Percentiles rank a stretch among this genome's conserved stretches.
These are phyloP conservation scores for Wickerhamiella dianesei DNA, from an alignment of 805 yeast genomes.

Conservation along the genomic window DNA sequence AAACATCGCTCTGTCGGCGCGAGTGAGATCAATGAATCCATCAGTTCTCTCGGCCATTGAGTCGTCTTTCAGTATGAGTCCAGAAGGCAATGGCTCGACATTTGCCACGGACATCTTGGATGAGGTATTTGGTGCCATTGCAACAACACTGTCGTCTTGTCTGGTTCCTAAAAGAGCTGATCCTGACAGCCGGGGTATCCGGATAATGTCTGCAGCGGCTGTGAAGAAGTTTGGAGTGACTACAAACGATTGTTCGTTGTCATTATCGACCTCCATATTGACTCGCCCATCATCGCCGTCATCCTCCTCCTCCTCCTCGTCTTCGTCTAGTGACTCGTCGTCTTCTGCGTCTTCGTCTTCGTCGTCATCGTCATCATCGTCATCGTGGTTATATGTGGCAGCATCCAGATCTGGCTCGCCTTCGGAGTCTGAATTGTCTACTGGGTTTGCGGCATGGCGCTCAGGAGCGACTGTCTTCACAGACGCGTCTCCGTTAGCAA, in stretches of 20 bases:
- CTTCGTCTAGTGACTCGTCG: neutral
- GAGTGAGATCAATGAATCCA: neutral
- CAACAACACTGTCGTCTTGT: no score
- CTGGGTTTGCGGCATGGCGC: no score
- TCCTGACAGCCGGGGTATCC: neutral
- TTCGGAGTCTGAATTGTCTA: neutral
- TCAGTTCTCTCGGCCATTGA: neutral
- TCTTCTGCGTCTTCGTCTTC: constrained; percentile 1
- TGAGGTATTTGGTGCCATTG: neutral
- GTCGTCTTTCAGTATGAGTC: neutral
- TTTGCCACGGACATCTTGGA: no score
- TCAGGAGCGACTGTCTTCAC: no score
- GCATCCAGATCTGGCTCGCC: neutral
- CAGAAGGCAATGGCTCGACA: neutral
- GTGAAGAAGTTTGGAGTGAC: neutral
- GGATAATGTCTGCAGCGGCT: neutral
- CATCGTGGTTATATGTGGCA: neutral
- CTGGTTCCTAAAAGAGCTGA: neutral
- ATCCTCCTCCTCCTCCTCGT: neutral
- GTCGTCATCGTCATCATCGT: neutral
- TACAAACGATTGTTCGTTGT: neutral
- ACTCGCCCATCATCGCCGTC: neutral
- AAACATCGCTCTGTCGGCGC: neutral
- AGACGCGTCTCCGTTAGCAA: no score
- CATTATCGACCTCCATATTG: neutral